phyloP scores from a whole-genome alignment of 495 filamentous ascomycete genomes.

The Jackrogersella multiformis region DNA sequence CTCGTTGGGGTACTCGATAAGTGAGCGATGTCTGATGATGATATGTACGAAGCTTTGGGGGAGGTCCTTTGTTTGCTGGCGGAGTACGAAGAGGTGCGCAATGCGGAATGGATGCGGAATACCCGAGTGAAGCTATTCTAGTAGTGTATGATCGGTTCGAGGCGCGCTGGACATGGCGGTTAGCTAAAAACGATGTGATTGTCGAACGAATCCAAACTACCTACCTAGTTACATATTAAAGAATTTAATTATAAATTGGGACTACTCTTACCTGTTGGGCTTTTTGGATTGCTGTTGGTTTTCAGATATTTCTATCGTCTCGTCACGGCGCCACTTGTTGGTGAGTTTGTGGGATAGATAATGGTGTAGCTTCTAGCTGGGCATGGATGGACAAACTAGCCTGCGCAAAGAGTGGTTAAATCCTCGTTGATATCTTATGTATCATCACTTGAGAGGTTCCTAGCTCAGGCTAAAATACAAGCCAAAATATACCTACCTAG shows the following conservation, averaged over 20 bases:
- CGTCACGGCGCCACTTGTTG: too few relatives aligned
- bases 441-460: too few relatives aligned
- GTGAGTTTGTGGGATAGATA: too few relatives aligned
- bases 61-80: neutral
- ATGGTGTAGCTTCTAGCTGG: neutral
- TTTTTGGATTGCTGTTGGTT: too few relatives aligned
- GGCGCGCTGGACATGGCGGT: neutral
- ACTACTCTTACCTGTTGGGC: too few relatives aligned
- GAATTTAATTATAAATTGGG: neutral
- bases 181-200: neutral
- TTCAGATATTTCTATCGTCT: neutral
- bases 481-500: too few relatives aligned
- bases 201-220: neutral
- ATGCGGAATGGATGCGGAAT: conserved; percentile 11
- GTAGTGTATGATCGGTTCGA: conserved; percentile 3
- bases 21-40: conserved; percentile 7
- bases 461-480: too few relatives aligned
- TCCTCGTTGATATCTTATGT: too few relatives aligned
- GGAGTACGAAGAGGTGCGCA: neutral
- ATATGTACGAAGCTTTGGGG: conserved; percentile 5
- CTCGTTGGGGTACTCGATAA: neutral
- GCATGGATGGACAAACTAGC: neutral
- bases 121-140: conserved; percentile 23
- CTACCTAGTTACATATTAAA: too few relatives aligned
- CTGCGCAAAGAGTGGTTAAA: too few relatives aligned